These are phyloP conservation scores for Wilcoxina mikolae DNA, from an alignment of 495 filamentous ascomycete genomes.

Conservation along the genomic window DNA sequence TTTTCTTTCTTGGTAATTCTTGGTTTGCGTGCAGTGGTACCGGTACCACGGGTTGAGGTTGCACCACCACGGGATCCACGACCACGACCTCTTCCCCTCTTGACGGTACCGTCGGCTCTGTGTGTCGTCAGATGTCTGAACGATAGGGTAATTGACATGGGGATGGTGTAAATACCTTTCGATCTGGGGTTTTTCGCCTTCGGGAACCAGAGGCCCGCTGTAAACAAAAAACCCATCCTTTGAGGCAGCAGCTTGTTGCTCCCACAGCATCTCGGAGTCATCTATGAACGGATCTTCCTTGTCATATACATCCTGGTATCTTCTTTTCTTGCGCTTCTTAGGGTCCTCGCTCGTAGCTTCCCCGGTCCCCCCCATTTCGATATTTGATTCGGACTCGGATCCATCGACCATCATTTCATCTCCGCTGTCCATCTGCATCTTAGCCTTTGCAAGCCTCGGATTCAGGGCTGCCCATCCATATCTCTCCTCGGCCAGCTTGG, in stretches of 20 bases:
- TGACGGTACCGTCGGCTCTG: constrained; percentile 62
- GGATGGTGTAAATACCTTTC: constrained; percentile 41
- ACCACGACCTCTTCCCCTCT: constrained; percentile 41
- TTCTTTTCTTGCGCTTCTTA: constrained; percentile 53
- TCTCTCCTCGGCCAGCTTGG: constrained; percentile 76
- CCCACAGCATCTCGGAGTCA: constrained; percentile 88
- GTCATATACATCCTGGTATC: constrained; percentile 91
- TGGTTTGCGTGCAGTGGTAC: constrained; percentile 59
- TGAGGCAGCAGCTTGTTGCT: constrained; percentile 83
- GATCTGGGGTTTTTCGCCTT: constrained; percentile 74
- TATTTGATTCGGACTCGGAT: constrained; percentile 52
- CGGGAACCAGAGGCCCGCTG: constrained; percentile 67
- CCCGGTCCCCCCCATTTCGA: constrained; percentile 56
- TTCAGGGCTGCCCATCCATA: constrained; percentile 92
- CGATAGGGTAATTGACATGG: neutral
- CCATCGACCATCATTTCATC: constrained; percentile 58
- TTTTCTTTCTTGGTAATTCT: constrained; percentile 64
- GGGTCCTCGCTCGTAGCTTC: constrained; percentile 41
- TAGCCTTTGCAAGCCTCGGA: constrained; percentile 69
- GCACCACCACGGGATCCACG: constrained; percentile 52
- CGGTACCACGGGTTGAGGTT: constrained; percentile 60
- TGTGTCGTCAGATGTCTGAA: too few relatives aligned
- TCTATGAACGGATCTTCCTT: constrained; percentile 95
- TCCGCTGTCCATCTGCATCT: constrained; percentile 42
- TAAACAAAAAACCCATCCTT: constrained; percentile 89